A percentile compares a stretch with the other conserved stretches of the same genome.
Evolutionary conservation across 1,284 basidiomycete species (phyloP).

Genomic region (Pascua sp.): DNA sequence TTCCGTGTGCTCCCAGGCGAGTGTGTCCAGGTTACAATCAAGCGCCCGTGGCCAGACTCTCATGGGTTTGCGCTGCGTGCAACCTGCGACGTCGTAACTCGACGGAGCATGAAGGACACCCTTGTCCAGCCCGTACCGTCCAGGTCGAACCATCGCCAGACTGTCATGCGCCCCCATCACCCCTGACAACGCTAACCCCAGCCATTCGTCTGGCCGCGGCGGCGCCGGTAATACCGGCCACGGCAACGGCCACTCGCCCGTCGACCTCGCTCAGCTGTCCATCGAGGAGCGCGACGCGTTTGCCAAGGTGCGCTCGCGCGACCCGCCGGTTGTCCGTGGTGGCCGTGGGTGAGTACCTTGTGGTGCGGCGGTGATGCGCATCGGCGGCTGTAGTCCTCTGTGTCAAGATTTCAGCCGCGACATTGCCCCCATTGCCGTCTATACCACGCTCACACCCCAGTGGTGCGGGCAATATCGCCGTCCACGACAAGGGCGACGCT

Average conservation of each 20-base stretch:
- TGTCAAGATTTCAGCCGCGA: too few relatives aligned
- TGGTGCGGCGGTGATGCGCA: too few relatives aligned
- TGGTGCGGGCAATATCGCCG: conserved; percentile 39
- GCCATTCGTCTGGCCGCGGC: conserved; percentile 39
- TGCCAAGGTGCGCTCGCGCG: conserved; percentile 34
- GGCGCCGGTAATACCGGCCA: conserved; percentile 42
- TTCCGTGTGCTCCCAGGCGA: not conserved
- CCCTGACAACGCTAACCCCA: conserved; percentile 8
- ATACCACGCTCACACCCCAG: conserved; percentile 8
- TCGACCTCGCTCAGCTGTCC: conserved; percentile 32
- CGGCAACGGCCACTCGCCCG: conserved; percentile 17
- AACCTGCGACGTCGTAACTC: not conserved
- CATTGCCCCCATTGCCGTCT: not conserved
- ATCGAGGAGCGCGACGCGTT: conserved; percentile 43
- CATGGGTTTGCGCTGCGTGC: not conserved
- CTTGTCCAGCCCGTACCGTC: too few relatives aligned
- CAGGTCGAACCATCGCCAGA: too few relatives aligned
- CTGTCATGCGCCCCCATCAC: not conserved
- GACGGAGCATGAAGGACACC: not conserved
- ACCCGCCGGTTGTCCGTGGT: conserved; percentile 29
- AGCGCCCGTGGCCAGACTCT: not conserved
- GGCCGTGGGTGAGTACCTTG: conserved; percentile 32
- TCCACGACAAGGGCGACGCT: conserved; percentile 8
- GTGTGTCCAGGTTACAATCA: not conserved
- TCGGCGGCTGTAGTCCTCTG: too few relatives aligned